These are phyloP conservation scores for Trichosporon sp. DNA, from an alignment of 1,284 basidiomycete genomes.

Conservation along the genomic window DNA sequence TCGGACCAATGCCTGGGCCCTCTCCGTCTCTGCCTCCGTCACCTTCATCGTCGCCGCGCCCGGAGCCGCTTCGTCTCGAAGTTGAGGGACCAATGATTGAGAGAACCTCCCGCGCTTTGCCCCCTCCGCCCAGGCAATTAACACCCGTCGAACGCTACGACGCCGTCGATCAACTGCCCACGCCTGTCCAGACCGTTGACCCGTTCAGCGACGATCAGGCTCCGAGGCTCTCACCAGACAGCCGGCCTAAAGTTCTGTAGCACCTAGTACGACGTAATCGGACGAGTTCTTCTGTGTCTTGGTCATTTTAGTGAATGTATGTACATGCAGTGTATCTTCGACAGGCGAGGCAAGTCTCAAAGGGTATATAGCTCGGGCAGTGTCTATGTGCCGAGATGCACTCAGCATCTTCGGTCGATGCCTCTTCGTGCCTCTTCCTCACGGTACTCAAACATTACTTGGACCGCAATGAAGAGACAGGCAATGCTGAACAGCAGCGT, in stretches of 20 bases:
- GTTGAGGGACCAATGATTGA: neutral
- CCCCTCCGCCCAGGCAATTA: neutral
- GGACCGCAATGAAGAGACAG: constrained; percentile 74
- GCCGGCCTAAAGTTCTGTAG: neutral
- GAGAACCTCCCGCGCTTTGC: neutral
- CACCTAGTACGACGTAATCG: neutral
- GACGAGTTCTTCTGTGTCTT: neutral
- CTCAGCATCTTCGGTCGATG: constrained; percentile 37
- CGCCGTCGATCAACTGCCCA: neutral
- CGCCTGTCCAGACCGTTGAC: neutral
- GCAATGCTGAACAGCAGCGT: constrained; percentile 62
- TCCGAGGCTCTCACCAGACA: neutral
- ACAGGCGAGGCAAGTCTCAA: neutral
- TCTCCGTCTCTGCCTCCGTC: neutral
- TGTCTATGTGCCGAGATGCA: neutral
- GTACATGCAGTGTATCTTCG: neutral
- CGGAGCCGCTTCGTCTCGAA: neutral
- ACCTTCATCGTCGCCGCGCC: neutral
- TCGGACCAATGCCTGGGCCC: neutral
- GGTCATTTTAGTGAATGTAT: neutral
- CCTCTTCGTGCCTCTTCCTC: constrained; percentile 44
- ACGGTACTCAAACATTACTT: constrained; percentile 93
- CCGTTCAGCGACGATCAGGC: neutral
- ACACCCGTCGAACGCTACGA: neutral
- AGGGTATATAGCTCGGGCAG: neutral